Evolutionary conservation across 257 asterid genomes (phyloP).

Genomic region (Schizonepeta tenuifolia): DNA sequence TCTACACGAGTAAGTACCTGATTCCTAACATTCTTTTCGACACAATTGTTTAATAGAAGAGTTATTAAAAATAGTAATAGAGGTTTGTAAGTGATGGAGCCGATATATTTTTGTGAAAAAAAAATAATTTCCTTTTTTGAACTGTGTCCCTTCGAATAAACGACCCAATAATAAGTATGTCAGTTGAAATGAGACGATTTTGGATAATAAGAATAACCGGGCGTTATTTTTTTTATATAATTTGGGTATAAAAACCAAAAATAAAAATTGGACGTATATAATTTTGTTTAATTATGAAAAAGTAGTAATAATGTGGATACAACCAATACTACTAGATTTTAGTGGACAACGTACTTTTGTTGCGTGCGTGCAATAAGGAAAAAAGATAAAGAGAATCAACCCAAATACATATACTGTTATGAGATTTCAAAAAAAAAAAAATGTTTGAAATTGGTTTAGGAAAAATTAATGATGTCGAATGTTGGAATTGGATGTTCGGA

Average conservation of each 20-base stretch:
- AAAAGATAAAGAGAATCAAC: conserved; percentile 7
- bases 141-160: no score
- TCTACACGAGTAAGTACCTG: no score
- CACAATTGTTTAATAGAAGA: no score
- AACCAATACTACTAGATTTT: conserved; percentile 29
- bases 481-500: conserved; percentile 61
- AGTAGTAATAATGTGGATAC: conserved; percentile 27
- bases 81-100: no score
- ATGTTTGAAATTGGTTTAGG: conserved; percentile 36
- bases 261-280: not conserved
- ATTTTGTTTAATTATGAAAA: not conserved
- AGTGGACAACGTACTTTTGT: conserved; percentile 56
- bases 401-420: conserved; percentile 21
- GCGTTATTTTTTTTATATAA: not conserved
- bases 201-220: not conserved
- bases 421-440: conserved; percentile 26
- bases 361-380: conserved; percentile 83
- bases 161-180: no score
- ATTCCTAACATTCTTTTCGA: no score
- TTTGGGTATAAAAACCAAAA: conserved; percentile 1
- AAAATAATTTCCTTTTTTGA: no score
- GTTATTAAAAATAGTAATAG: no score
- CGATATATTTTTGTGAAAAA: no score
- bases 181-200: no score
- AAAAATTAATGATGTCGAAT: conserved; percentile 50